Conservation (phyloP, 1,139 yeast genomes). For the Barnettozyma hawaiiensis region DNA sequence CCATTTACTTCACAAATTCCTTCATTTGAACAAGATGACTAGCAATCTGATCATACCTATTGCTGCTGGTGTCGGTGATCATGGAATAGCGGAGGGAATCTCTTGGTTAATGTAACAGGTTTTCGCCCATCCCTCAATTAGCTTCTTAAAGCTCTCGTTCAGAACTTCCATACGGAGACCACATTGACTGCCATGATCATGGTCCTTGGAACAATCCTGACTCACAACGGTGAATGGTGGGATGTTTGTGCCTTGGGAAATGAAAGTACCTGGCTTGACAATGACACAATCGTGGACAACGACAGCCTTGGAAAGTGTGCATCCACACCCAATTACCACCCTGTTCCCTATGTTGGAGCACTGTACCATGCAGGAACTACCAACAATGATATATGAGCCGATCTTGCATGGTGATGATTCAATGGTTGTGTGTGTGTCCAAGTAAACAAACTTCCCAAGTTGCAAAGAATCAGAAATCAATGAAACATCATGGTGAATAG, state of each 20-base stretch:
- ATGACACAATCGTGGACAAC: conserved; percentile 62
- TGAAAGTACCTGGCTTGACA: conserved; percentile 40
- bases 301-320: conserved; percentile 37
- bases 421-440: conserved; percentile 31
- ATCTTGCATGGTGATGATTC: conserved; percentile 35
- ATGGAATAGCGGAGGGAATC: conserved; percentile 25
- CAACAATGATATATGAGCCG: conserved; percentile 57
- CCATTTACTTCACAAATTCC: not conserved
- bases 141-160: conserved; percentile 37
- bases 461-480: conserved; percentile 40
- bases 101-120: conserved; percentile 25
- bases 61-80: conserved; percentile 11
- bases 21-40: conserved; percentile 4
- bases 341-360: conserved; percentile 53
- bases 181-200: conserved; percentile 20
- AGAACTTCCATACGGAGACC: conserved; percentile 31
- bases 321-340: conserved; percentile 44
- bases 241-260: conserved; percentile 53
- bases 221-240: conserved; percentile 56
- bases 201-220: conserved; percentile 28
- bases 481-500: conserved; percentile 33
- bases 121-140: conserved; percentile 40
- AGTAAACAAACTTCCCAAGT: conserved; percentile 46
- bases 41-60: conserved; percentile 18
- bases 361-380: conserved; percentile 35